Conservation (phyloP, 2,329 filamentous ascomycete species). For the Aspergillus proliferans region DNA sequence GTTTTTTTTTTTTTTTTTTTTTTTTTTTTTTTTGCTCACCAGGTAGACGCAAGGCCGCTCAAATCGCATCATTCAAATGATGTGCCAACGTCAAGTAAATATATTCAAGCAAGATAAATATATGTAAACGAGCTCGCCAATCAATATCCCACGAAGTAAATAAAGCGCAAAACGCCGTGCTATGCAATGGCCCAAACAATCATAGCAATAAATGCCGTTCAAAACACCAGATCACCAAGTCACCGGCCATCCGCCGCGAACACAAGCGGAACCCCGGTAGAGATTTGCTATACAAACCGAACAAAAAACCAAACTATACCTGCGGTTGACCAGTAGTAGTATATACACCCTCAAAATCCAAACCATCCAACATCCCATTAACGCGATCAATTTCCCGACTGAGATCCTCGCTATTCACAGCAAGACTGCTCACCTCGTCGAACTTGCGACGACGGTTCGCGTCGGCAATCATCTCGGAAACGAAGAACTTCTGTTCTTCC, state of each 20-base stretch:
- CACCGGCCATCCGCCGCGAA: conserved; percentile 1
- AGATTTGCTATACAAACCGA: neutral
- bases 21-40: too few relatives aligned
- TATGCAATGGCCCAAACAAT: conserved; percentile 12
- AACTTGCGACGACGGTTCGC: conserved; percentile 72
- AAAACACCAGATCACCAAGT: too few relatives aligned
- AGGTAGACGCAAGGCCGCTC: too few relatives aligned
- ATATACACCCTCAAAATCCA: conserved; percentile 58
- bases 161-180: conserved; percentile 20
- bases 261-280: neutral
- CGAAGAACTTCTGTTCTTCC: conserved; percentile 86
- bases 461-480: conserved; percentile 74
- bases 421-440: conserved; percentile 76
- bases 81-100: too few relatives aligned
- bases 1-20: too few relatives aligned
- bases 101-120: neutral
- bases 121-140: neutral
- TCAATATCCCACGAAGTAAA: neutral
- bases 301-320: conserved; percentile 4
- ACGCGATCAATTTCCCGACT: conserved; percentile 68
- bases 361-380: conserved; percentile 56
- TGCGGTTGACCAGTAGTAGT: conserved; percentile 15
- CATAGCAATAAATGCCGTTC: too few relatives aligned
- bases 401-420: conserved; percentile 74
- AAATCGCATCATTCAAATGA: too few relatives aligned